phyloP scores from a whole-genome alignment of 192 early-diverging fungal species.

The Linnemannia zychae region DNA sequence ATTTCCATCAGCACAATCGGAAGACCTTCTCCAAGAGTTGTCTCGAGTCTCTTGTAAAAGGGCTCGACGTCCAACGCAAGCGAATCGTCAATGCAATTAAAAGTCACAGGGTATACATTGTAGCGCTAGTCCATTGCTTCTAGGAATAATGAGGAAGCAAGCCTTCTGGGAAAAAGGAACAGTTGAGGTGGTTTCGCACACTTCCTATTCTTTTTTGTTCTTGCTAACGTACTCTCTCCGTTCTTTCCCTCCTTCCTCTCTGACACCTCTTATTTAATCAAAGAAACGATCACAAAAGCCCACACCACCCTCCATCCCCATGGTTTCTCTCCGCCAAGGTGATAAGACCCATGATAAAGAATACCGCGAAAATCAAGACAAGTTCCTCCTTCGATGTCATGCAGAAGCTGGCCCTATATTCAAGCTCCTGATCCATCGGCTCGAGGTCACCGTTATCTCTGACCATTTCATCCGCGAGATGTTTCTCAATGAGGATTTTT shows the following conservation, averaged over 20 bases:
- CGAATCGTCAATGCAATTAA: neutral
- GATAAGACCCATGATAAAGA: slow-evolving; percentile 18
- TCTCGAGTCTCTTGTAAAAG: neutral
- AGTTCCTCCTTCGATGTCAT: slow-evolving; percentile 15
- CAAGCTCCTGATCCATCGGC: slow-evolving; percentile 20
- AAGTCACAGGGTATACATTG: neutral
- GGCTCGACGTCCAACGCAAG: neutral
- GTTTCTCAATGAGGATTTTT: slow-evolving; percentile 40
- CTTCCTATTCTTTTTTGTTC: too few species aligned
- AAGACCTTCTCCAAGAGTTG: neutral
- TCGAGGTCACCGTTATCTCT: slow-evolving; percentile 30
- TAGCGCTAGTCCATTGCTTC: too few species aligned
- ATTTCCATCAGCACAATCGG: neutral
- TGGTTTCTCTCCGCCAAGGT: neutral
- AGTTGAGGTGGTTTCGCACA: too few species aligned
- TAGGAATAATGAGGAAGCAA: too few species aligned
- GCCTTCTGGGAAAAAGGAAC: too few species aligned
- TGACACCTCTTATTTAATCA: neutral
- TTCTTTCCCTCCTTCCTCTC: neutral
- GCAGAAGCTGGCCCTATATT: slow-evolving; percentile 30
- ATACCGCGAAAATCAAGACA: slow-evolving; percentile 11
- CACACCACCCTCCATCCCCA: neutral
- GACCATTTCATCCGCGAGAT: slow-evolving; percentile 46
- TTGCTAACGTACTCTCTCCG: too few species aligned
- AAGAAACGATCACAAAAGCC: neutral